These are phyloP conservation scores for Calonectria pteridis DNA, from an alignment of 2,329 filamentous ascomycete species.

Conservation along the genomic window DNA sequence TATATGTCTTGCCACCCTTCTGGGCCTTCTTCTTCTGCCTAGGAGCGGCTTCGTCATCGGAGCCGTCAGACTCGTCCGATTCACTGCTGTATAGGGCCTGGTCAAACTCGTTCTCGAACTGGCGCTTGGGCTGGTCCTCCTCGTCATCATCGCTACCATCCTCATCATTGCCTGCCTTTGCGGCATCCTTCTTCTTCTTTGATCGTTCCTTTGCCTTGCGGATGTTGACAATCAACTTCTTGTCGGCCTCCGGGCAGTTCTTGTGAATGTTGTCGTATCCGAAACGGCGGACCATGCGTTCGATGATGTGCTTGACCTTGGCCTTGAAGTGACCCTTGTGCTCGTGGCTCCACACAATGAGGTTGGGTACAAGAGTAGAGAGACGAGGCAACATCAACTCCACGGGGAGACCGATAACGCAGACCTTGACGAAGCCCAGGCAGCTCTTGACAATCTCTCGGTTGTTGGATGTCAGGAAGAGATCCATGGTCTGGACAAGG, in stretches of 20 bases:
- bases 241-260: conserved; percentile 85
- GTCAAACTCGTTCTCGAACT: conserved; percentile 94
- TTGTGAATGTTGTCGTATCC: conserved; percentile 85
- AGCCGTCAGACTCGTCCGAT: conserved; percentile 65
- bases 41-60: conserved; percentile 69
- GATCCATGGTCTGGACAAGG: conserved; percentile 92
- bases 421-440: conserved; percentile 96
- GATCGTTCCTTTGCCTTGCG: conserved; percentile 92
- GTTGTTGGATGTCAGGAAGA: conserved; percentile 97
- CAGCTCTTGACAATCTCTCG: conserved; percentile 96
- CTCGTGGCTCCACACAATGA: conserved; percentile 97
- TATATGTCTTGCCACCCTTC: conserved; percentile 81
- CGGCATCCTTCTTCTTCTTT: conserved; percentile 87
- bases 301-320: conserved; percentile 98
- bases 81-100: conserved; percentile 93
- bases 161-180: conserved; percentile 68
- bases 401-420: conserved; percentile 85
- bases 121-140: conserved; percentile 61
- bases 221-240: conserved; percentile 93
- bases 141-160: conserved; percentile 68
- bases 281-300: conserved; percentile 93
- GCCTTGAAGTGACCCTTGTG: conserved; percentile 97
- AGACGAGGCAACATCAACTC: conserved; percentile 85
- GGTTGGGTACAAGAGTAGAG: conserved; percentile 82
- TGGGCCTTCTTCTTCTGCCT: conserved; percentile 61